A percentile compares a stretch with the other conserved stretches of the same genome.
phyloP scores from a whole-genome alignment of 139 green algal species.

The Coelastrella sp. region DNA sequence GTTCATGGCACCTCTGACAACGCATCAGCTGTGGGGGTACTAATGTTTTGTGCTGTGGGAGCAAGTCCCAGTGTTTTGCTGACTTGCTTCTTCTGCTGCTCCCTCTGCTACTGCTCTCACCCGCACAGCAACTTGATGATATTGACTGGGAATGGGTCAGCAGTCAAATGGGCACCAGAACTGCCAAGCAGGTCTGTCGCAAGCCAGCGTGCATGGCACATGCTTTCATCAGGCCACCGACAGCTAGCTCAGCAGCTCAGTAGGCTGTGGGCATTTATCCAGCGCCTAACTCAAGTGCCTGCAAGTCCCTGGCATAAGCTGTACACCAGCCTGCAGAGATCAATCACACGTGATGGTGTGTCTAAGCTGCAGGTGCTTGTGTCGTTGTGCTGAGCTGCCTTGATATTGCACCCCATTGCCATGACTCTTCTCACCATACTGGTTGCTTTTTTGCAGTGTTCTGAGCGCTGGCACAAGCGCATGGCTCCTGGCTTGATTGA shows the following conservation, averaged over 20 bases:
- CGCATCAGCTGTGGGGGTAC: background rate
- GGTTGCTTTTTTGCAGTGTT: background rate
- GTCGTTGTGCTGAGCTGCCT: background rate
- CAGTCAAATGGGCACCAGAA: slow-evolving; percentile 11
- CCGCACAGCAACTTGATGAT: background rate
- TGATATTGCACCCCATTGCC: background rate
- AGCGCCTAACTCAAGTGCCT: too few relatives aligned
- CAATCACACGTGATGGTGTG: too few relatives aligned
- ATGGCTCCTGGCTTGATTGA: slow-evolving; percentile 71
- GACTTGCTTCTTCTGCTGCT: background rate
- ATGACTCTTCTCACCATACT: background rate
- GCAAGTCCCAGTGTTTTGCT: background rate
- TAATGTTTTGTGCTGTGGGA: background rate
- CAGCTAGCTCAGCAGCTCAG: background rate
- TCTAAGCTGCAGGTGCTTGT: background rate
- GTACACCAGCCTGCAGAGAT: too few relatives aligned
- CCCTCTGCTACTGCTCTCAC: background rate
- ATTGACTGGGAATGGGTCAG: slow-evolving; percentile 23
- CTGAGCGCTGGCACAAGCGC: slow-evolving; percentile 23
- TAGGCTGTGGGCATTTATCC: too few relatives aligned
- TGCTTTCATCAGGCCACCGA: background rate
- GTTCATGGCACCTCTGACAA: background rate
- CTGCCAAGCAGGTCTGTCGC: background rate
- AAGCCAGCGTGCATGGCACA: too few relatives aligned
- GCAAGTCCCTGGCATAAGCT: too few relatives aligned